Base-by-base conservation (phyloP, 345 rosid genomes). In the Noccaea bulbosa region DNA sequence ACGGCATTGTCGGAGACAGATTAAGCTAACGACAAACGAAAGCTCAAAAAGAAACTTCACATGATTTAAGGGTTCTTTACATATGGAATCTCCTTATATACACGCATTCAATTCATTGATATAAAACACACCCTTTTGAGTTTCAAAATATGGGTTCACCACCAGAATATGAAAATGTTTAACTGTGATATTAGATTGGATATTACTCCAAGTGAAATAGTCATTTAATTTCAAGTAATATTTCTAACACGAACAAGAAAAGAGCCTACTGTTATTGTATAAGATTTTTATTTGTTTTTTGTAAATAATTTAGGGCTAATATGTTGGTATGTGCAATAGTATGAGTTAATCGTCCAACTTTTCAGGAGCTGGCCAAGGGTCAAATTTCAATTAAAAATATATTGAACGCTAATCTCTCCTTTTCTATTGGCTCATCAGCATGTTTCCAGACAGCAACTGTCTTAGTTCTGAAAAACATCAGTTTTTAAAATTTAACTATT, bases 11-110 rank as follows among this genome's bases (percentile, higher is more conserved):
- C 68, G 30, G 7, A 53, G 69, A 68, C 74, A 75, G 30, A 45
- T 61, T 75, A 75, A 38, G 67, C 58, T 52, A 75, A 68, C 63
- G 69, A 75, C 78, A 68, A 68, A 68, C 39, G 52, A 43, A 68
- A 59, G 67, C 67, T 67, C 62, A 59, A 74, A 59, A 74, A 20
- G 52, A 40, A 66, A 67, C 57, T 63, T 74, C 78, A 74, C 78
- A 74, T 60, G 73, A 74, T 60, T 72, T 66, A 44, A 67, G 49
- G 73, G 20, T 57, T 72, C 53, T 65, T 56, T 58, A 40, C 39
- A 33, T 51, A 27, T 58, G 8, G 69, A 74, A 75, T 68, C 73
- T 51, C 40, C 37, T 62, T 40, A 15, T 50, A 50, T 56, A 57
- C 20, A 47, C 14, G 64, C n/a, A 55, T 48, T 27, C 44, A 7